phyloP scores from a whole-genome alignment of 1,284 basidiomycete genomes.

The Singerocomus inundabilis region DNA sequence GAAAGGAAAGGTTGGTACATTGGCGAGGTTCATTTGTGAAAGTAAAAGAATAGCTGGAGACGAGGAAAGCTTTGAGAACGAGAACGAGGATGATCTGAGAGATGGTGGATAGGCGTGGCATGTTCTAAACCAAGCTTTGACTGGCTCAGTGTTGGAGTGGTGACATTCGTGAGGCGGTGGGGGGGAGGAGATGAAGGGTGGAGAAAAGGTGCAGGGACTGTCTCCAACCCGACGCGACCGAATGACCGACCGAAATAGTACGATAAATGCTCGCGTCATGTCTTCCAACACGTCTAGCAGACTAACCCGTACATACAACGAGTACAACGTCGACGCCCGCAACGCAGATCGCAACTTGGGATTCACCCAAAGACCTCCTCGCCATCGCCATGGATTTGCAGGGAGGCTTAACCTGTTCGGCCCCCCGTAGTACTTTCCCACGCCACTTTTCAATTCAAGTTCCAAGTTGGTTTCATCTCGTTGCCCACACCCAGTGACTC shows the following conservation, averaged over 20 bases:
- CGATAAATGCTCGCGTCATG: too few species aligned
- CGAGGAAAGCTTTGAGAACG: constrained; percentile 24
- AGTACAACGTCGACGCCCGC: too few species aligned
- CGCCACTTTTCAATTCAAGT: too few species aligned
- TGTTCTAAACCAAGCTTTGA: constrained; percentile 6
- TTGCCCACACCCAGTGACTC: constrained; percentile 6
- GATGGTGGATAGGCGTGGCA: constrained; percentile 6
- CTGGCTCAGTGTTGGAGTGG: not conserved
- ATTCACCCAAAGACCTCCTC: too few species aligned
- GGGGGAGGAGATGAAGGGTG: not conserved
- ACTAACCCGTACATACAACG: too few species aligned
- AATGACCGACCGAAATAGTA: too few species aligned
- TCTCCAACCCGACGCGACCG: not conserved
- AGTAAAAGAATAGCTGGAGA: constrained; percentile 49
- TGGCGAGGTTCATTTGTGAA: constrained; percentile 58
- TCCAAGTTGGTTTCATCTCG: not conserved
- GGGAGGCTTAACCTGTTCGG: too few species aligned
- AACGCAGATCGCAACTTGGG: too few species aligned
- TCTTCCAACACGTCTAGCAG: too few species aligned
- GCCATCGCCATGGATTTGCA: too few species aligned
- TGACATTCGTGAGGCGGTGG: constrained; percentile 13
- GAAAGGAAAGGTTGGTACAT: constrained; percentile 59
- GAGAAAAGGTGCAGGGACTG: not conserved
- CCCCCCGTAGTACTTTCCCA: too few species aligned
- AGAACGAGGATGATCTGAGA: constrained; percentile 7